These are phyloP conservation scores for Termitomyces sp. DNA, from an alignment of 768 basidiomycete genomes.

Conservation along the genomic window DNA sequence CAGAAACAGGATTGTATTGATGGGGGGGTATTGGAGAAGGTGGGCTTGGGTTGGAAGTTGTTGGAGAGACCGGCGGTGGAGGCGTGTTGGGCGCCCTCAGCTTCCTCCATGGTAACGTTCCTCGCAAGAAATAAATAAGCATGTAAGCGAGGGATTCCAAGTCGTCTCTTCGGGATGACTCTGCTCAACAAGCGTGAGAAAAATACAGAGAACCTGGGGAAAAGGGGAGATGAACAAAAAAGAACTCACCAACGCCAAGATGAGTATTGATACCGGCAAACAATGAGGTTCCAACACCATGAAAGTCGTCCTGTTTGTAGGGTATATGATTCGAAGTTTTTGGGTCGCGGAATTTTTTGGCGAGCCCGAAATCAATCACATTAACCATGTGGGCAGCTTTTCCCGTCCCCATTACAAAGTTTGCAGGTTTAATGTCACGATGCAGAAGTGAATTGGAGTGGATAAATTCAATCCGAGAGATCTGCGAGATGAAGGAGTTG, in stretches of 20 bases:
- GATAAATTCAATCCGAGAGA: conserved; percentile 94
- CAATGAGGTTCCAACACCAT: conserved; percentile 74
- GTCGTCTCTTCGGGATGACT: conserved; percentile 74
- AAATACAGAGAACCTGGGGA: background rate
- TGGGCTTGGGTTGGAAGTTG: conserved; percentile 14
- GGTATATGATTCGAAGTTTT: conserved; percentile 63
- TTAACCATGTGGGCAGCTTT: conserved; percentile 67
- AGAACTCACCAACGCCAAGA: conserved; percentile 59
- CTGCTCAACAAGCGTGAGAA: conserved; percentile 27
- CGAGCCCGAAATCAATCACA: conserved; percentile 86
- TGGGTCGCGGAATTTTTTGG: conserved; percentile 70
- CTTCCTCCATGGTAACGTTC: conserved; percentile 76
- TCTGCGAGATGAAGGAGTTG: conserved; percentile 38
- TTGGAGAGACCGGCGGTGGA: conserved; percentile 20
- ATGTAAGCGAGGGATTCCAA: conserved; percentile 79
- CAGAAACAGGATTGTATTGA: conserved; percentile 50
- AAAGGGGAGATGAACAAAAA: background rate
- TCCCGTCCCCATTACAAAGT: conserved; percentile 90
- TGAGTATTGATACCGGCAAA: conserved; percentile 76
- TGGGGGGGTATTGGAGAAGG: conserved; percentile 13
- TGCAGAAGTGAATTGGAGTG: conserved; percentile 94
- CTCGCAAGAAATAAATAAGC: conserved; percentile 77
- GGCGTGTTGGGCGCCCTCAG: conserved; percentile 45
- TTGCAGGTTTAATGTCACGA: conserved; percentile 97
- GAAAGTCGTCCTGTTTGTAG: conserved; percentile 67